Percentiles rank a stretch among this genome's conserved stretches.
Conservation (phyloP, 2,329 filamentous ascomycete genomes). For the Aphanoascus verrucosus region DNA sequence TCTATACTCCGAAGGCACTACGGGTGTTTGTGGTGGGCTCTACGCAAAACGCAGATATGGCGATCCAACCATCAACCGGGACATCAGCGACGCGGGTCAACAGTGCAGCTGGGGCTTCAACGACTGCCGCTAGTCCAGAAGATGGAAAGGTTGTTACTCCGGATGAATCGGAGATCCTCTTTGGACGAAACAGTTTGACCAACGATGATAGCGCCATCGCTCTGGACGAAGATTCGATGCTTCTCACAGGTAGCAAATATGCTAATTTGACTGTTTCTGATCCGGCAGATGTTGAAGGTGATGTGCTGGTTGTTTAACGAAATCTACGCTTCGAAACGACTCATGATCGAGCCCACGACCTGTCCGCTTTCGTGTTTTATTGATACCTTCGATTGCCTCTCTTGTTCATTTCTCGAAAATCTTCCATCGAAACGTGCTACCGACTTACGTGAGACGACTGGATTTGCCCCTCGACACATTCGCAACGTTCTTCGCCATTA, state of each 20-base stretch:
- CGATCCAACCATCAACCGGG: constrained; percentile 15
- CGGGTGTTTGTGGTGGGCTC: constrained; percentile 20
- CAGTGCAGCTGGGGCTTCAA: not conserved
- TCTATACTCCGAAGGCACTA: constrained; percentile 34
- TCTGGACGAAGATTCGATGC: constrained; percentile 42
- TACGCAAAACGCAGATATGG: constrained; percentile 18
- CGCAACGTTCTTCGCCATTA: not conserved
- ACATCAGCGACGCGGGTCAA: not conserved
- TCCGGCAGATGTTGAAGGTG: constrained; percentile 36
- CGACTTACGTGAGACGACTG: not conserved
- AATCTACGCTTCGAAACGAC: constrained; percentile 11
- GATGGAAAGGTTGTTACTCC: not conserved
- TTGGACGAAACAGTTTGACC: constrained; percentile 28
- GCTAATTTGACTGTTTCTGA: constrained; percentile 38
- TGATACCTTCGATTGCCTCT: not conserved
- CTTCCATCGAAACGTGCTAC: not conserved
- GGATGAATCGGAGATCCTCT: not conserved
- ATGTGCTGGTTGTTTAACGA: constrained; percentile 37
- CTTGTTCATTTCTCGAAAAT: not conserved
- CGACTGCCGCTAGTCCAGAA: constrained; percentile 29
- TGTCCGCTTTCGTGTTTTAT: not conserved
- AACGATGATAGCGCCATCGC: constrained; percentile 67
- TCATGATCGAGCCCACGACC: not conserved
- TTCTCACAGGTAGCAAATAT: constrained; percentile 36
- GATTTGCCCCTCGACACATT: not conserved